Evolutionary conservation across 441 rosid species (phyloP), one percentile per base, ranked within the genome.

Genomic region (Manihot esculenta): DNA sequence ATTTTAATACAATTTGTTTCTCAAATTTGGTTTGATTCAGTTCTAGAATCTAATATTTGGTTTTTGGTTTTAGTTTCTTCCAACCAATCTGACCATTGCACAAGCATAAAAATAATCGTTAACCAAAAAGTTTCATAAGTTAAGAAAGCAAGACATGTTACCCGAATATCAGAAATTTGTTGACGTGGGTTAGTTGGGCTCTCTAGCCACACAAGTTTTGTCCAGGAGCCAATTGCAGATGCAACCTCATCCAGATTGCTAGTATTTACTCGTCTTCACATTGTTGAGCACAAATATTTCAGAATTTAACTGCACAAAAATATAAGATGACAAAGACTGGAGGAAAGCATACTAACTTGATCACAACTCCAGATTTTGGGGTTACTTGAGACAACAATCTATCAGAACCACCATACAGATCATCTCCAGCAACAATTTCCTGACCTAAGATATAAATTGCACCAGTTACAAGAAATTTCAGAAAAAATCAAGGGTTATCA

Each of bases 191-290:
- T 94, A 63, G 99, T 92, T 50, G 98, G 99, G 81, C 97, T 92
- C 83, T 92, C 98, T 66, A 94, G 73, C 97, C 97, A 92, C 58
- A 94, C 94, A 70, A 94, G 96, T 85, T 91, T 94, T 75, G 99
- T 92, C 54, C 9, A 65, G 35, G 98, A 89, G 64, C 94, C 85
- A 82, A 92, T 81, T 58, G 89, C 88, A 77, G 96, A 85, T 69
- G 89, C 88, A 77, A 92, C 93, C 83, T 91, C 94, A 27, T 76
- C 85, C 67, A 89, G 78, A 73, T 84, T 78, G 76, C 86, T 80
- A 41, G 93, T 86, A 80, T 92, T 89, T 57, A 91, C 91, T 77
- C 96, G 94, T 73, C 99, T 92, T 68, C 73, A 78, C 68, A 68
- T 72, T 62, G 70, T 47, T 65, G 68, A 70, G 45, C 67, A 70